These are phyloP conservation scores for Luffa acutangula DNA, from an alignment of 306 rosid genomes.

Conservation along the genomic window DNA sequence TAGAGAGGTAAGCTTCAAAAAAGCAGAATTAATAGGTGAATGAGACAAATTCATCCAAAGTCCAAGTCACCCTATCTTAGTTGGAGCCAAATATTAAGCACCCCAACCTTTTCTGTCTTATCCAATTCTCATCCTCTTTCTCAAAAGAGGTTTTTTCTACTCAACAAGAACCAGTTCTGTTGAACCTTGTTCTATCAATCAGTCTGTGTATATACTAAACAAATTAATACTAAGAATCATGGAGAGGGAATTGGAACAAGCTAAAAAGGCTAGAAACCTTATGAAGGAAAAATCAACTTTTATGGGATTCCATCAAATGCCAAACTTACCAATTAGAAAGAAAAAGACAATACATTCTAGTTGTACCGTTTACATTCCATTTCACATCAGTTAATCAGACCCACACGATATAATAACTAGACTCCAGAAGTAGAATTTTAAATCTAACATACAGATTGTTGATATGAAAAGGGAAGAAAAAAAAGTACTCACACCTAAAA, in stretches of 20 bases:
- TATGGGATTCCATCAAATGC: background rate
- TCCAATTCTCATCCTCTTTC: background rate
- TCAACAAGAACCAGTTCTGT: background rate
- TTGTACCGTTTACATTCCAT: background rate
- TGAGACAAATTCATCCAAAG: background rate
- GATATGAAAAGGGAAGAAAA: background rate
- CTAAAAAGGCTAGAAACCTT: background rate
- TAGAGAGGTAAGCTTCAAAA: background rate
- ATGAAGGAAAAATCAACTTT: background rate
- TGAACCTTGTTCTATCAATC: too few species aligned
- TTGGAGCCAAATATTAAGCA: background rate
- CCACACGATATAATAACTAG: background rate
- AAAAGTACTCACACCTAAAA: background rate
- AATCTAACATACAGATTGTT: background rate
- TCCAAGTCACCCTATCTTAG: background rate
- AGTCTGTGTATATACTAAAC: too few species aligned
- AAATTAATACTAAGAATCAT: too few species aligned
- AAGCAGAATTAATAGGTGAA: background rate
- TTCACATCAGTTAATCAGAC: background rate
- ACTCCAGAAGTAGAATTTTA: background rate
- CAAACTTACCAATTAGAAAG: background rate
- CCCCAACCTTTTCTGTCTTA: too few species aligned
- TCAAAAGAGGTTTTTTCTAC: background rate
- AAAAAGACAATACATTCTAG: background rate
- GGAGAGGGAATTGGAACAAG: background rate